A percentile compares a stretch with the other conserved stretches of the same genome.
These are phyloP conservation scores for Agaricus sinodeliciosus DNA, from an alignment of 768 basidiomycete genomes.

Conservation along the genomic window DNA sequence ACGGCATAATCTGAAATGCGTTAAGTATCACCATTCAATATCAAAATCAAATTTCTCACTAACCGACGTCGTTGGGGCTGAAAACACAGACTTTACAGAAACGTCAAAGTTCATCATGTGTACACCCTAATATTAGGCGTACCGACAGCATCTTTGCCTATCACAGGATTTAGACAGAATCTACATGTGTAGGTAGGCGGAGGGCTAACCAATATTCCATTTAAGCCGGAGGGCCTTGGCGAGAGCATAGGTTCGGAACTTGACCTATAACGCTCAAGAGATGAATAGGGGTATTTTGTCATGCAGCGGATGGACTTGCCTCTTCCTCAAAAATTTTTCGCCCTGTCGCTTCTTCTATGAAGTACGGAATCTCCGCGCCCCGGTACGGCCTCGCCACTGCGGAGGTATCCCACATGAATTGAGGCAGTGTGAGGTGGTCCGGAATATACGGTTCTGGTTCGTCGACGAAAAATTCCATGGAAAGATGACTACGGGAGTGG, in stretches of 20 bases:
- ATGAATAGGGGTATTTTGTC: background rate
- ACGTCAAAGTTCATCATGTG: background rate
- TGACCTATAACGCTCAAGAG: slow-evolving; percentile 17
- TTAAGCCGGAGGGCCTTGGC: slow-evolving; percentile 47
- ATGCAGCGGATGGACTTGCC: slow-evolving; percentile 25
- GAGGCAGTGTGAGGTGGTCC: slow-evolving; percentile 57
- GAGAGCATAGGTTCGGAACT: slow-evolving; percentile 38
- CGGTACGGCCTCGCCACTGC: slow-evolving; percentile 39
- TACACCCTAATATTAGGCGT: slow-evolving; percentile 13
- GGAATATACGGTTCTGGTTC: slow-evolving; percentile 40
- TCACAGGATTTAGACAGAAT: slow-evolving; percentile 3
- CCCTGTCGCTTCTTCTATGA: slow-evolving; percentile 53
- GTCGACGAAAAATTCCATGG: slow-evolving; percentile 29
- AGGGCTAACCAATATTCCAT: slow-evolving; percentile 39
- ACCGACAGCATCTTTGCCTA: slow-evolving; percentile 52
- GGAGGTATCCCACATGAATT: slow-evolving; percentile 50
- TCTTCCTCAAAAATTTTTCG: slow-evolving; percentile 36
- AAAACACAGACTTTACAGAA: slow-evolving; percentile 46
- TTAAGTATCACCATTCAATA: background rate
- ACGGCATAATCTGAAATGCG: slow-evolving; percentile 41
- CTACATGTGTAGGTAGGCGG: background rate
- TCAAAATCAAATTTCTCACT: slow-evolving; percentile 9
- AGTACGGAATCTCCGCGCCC: slow-evolving; percentile 40
- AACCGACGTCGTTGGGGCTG: slow-evolving; percentile 60
- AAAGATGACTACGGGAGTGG: background rate